Evolutionary conservation across 441 rosid genomes (phyloP).

Genomic region (Metrosideros polymorpha): DNA sequence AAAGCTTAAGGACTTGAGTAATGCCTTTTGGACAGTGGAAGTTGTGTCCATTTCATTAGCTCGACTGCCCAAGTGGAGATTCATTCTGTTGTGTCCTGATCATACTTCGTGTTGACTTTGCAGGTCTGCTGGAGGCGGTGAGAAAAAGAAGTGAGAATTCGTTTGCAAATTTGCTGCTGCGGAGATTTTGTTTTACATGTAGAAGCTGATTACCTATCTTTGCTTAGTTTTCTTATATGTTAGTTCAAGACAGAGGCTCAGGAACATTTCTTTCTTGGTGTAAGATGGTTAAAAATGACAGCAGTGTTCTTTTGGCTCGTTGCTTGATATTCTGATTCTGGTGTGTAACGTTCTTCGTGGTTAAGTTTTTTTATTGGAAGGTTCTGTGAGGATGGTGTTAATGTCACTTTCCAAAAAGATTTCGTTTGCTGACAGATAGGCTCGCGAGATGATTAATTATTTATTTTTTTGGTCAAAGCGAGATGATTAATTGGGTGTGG

Average conservation of each 20-base stretch:
- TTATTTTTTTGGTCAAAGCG: too few species aligned
- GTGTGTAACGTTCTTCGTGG: background rate
- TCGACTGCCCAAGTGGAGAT: background rate
- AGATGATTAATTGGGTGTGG: background rate
- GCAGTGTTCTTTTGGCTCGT: background rate
- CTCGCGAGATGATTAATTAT: background rate
- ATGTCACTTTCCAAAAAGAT: background rate
- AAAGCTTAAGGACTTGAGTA: background rate
- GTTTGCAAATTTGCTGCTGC: background rate
- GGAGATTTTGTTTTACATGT: background rate
- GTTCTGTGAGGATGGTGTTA: background rate
- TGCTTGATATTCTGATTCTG: background rate
- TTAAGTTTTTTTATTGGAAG: background rate
- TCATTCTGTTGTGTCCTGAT: background rate
- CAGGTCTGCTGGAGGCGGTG: slow-evolving; percentile 50
- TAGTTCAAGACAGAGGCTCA: background rate
- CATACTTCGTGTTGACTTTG: background rate
- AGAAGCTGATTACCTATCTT: background rate
- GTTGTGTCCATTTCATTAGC: background rate
- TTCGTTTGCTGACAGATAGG: background rate
- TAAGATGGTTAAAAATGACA: background rate
- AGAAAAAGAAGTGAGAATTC: slow-evolving; percentile 46
- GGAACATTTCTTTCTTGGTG: background rate
- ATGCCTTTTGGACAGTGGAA: background rate
- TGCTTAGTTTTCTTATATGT: background rate